phyloP scores from a whole-genome alignment of 1,284 basidiomycete genomes.

The Leccinum pallidistipes region DNA sequence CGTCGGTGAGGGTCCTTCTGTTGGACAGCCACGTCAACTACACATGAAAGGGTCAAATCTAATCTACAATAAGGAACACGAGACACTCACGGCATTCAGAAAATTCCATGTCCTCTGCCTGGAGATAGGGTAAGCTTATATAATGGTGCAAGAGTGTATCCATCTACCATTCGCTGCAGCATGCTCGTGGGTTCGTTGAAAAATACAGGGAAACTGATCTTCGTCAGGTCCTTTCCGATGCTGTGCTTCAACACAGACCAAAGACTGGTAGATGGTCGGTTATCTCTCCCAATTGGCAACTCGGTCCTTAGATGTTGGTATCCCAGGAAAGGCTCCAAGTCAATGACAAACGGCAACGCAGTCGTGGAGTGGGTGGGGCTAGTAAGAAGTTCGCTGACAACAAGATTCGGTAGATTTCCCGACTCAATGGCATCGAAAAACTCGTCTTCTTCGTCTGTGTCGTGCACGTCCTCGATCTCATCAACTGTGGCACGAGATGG shows the following conservation, averaged over 20 bases:
- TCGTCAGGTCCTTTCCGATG: slow-evolving; percentile 97
- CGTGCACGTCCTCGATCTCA: slow-evolving; percentile 48
- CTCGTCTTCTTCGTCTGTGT: slow-evolving; percentile 92
- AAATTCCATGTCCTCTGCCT: slow-evolving; percentile 96
- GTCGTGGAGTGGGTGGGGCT: slow-evolving; percentile 34
- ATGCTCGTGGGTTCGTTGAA: slow-evolving; percentile 98
- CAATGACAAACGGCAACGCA: slow-evolving; percentile 31
- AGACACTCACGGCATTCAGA: slow-evolving; percentile 78
- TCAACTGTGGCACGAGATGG: slow-evolving; percentile 10
- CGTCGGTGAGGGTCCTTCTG: slow-evolving; percentile 81
- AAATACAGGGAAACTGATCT: slow-evolving; percentile 93
- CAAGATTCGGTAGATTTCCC: slow-evolving; percentile 72
- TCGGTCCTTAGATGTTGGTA: slow-evolving; percentile 69
- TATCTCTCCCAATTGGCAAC: slow-evolving; percentile 74
- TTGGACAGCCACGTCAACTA: slow-evolving; percentile 82
- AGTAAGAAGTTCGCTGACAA: slow-evolving; percentile 62
- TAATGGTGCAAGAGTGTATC: not conserved
- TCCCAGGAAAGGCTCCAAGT: slow-evolving; percentile 60
- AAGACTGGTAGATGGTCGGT: slow-evolving; percentile 87
- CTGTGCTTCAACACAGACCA: slow-evolving; percentile 97
- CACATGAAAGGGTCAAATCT: slow-evolving; percentile 2
- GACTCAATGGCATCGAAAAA: slow-evolving; percentile 97
- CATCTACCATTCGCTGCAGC: slow-evolving; percentile 78
- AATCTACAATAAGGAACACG: not conserved
- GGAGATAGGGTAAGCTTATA: slow-evolving; percentile 7